Evolutionary conservation across 352 stramenopile species (phyloP), one percentile per base, ranked within the genome.

Genomic region (Globisporangium orthogonon): DNA sequence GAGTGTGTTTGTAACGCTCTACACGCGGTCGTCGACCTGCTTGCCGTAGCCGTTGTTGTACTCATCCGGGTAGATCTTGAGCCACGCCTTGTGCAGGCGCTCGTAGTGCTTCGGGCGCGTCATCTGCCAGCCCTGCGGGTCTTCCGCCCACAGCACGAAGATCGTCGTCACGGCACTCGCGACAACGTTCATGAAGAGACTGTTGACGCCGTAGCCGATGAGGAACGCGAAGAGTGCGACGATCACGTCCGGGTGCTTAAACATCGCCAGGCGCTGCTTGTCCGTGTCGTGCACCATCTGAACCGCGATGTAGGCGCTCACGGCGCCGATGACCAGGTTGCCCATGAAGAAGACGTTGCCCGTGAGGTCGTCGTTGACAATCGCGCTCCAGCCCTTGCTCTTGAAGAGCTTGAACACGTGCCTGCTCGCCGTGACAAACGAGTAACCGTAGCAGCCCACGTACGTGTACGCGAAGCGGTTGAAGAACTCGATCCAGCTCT

Each of bases 381-480:
- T 93, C 48, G 85, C 83, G 37, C 70, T 94, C 86, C 86, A 96
- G 41, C 87, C 87, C 47, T 89, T 90, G 56, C 48, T 68, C 9
- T 60, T 71, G 54, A 96, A 94, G 17, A 96, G 63, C 54, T 93
- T 71, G 61, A 86, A 90, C 13, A 95, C 84, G 62, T 84, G 71
- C 14, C 68, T 71, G 54, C 87, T 89, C 17, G 83, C 78, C 1
- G 74, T 86, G 35, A 93, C 63, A 63, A 95, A 96, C 52, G 70
- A 84, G 65, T 93, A 95, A 50, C 82, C 85, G 57, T 96, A 95
- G 62, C 79, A 81, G 7, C 86, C 87, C 13, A 96, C 81, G 70
- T 95, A 96, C 53, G 79, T 66, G 70, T 83, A 96, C 11, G 87
- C 95, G 49, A 87, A 95, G 46, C 81, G 77, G 73, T 97, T 97